Evolutionary conservation across 2,329 filamentous ascomycete species (phyloP), one percentile per base, ranked within the genome.

Genomic region (Myotisia sp.): DNA sequence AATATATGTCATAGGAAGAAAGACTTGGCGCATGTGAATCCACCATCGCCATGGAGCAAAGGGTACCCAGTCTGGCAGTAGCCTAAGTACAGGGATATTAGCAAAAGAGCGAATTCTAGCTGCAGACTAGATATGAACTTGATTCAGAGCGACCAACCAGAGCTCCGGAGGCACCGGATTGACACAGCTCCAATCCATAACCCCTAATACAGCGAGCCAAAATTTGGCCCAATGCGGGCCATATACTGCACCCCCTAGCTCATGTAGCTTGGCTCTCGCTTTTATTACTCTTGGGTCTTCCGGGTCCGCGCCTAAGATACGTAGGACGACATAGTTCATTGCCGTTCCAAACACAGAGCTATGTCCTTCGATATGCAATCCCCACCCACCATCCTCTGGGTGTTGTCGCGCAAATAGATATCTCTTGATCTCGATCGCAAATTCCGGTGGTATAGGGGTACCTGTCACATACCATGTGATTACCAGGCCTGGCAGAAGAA

Each of bases 11-110:
- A 95, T 94, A 4, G 86, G 79, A 31, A 93, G 55, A 49, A 87
- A 93, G n/a, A 98, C 86, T 58, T 81, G 76, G n/a, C 90, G 83
- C 57, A 94, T 94, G 49, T 98, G 90, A 48, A 95, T 82, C 87
- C 86, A 94, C 86, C 87, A 94, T 44, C 84, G 68, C 84, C 85
- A 92, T 0, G 87, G 87, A 4, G 84, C 76, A 50, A 93, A 70
- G 1, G 86, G 86, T 3, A 84, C 70, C 84, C 84, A 93, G 54
- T 93, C 82, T 0, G 86, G 86, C 3, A 94, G 62, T 26, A 93
- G 66, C 65, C 64, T 68, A 36, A 3, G 22, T 2, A n/a, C n/a
- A n/a, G n/a, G n/a, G n/a, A n/a, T n/a, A n/a, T n/a, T n/a, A n/a
- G n/a, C n/a, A n/a, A 14, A 33, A 34, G 31, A 13, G 34, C 50